These are phyloP conservation scores for Talaromyces sp. DNA, from an alignment of 2,329 filamentous ascomycete species.

Conservation along the genomic window DNA sequence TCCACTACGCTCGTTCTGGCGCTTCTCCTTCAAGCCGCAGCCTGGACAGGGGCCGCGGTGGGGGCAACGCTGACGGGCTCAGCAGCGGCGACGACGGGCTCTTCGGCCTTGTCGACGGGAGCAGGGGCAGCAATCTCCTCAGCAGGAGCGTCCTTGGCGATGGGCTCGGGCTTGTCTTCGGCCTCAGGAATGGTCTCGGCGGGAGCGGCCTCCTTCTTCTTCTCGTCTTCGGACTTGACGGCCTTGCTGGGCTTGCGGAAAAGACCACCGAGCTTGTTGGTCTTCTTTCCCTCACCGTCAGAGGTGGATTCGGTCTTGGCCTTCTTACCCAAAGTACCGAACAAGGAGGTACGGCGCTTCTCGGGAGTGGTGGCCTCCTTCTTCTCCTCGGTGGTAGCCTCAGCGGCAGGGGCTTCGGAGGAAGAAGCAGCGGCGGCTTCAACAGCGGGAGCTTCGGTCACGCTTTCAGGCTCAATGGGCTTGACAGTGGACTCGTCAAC, in stretches of 20 bases:
- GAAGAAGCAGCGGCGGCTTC: slow-evolving; percentile 30
- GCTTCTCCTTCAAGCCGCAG: slow-evolving; percentile 40
- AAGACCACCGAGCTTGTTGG: slow-evolving; percentile 46
- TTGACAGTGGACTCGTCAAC: slow-evolving; percentile 38
- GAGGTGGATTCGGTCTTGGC: slow-evolving; percentile 48
- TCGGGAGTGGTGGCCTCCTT: slow-evolving; percentile 26
- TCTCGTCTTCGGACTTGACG: slow-evolving; percentile 42
- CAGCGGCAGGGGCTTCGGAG: slow-evolving; percentile 21
- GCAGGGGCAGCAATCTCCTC: slow-evolving; percentile 24
- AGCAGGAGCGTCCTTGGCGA: slow-evolving; percentile 24
- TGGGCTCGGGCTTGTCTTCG: slow-evolving; percentile 30
- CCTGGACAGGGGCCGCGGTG: slow-evolving; percentile 38
- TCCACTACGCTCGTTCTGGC: slow-evolving; percentile 33
- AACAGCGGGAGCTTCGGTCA: slow-evolving; percentile 40
- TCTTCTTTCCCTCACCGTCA: slow-evolving; percentile 48
- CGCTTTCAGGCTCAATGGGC: slow-evolving; percentile 40
- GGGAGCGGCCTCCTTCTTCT: slow-evolving; percentile 31
- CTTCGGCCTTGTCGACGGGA: slow-evolving; percentile 27
- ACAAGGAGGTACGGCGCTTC: slow-evolving; percentile 52
- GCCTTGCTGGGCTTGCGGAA: slow-evolving; percentile 50
- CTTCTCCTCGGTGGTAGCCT: slow-evolving; percentile 29
- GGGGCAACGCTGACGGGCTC: slow-evolving; percentile 33
- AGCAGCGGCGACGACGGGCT: slow-evolving; percentile 22
- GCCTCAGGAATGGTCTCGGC: slow-evolving; percentile 24
- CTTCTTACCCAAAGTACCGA: slow-evolving; percentile 54